These are phyloP conservation scores for Acarospora socialis DNA, from an alignment of 2,329 filamentous ascomycete species.

Conservation along the genomic window DNA sequence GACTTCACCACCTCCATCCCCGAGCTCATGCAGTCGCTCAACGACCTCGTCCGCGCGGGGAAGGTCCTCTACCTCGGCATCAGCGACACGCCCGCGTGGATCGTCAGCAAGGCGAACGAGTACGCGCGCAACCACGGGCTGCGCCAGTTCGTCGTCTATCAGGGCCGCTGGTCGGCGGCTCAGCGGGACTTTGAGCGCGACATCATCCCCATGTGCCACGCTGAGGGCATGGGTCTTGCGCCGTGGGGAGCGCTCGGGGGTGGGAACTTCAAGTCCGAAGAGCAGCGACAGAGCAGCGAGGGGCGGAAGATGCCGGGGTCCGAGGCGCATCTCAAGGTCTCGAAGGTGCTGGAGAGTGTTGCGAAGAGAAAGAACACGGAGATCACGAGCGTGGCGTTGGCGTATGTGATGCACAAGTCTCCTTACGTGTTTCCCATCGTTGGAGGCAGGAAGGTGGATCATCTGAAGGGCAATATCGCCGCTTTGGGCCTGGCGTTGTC, in stretches of 20 bases:
- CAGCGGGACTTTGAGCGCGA: conserved; percentile 55
- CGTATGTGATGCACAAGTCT: conserved; percentile 59
- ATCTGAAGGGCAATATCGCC: conserved; percentile 56
- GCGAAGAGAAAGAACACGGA: conserved; percentile 41
- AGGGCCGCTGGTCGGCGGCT: conserved; percentile 47
- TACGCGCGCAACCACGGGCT: conserved; percentile 59
- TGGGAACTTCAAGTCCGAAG: conserved; percentile 36
- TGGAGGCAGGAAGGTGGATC: conserved; percentile 53
- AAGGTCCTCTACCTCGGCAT: conserved; percentile 56
- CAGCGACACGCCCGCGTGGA: conserved; percentile 56
- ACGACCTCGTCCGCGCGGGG: conserved; percentile 43
- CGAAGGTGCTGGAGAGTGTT: conserved; percentile 45
- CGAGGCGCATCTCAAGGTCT: conserved; percentile 38
- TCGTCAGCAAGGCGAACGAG: conserved; percentile 51
- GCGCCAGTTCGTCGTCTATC: conserved; percentile 54
- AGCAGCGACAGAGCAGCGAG: conserved; percentile 31
- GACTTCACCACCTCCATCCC: conserved; percentile 50
- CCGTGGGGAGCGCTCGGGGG: conserved; percentile 41
- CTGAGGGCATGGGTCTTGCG: conserved; percentile 47
- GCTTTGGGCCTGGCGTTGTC: conserved; percentile 47
- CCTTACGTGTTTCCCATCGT: conserved; percentile 61
- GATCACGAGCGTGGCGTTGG: conserved; percentile 52
- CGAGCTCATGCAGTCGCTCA: conserved; percentile 55
- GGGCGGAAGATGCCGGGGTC: conserved; percentile 18
- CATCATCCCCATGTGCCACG: conserved; percentile 51